These are phyloP conservation scores for Botryotinia convoluta DNA, from an alignment of 2,329 filamentous ascomycete genomes.

Conservation along the genomic window DNA sequence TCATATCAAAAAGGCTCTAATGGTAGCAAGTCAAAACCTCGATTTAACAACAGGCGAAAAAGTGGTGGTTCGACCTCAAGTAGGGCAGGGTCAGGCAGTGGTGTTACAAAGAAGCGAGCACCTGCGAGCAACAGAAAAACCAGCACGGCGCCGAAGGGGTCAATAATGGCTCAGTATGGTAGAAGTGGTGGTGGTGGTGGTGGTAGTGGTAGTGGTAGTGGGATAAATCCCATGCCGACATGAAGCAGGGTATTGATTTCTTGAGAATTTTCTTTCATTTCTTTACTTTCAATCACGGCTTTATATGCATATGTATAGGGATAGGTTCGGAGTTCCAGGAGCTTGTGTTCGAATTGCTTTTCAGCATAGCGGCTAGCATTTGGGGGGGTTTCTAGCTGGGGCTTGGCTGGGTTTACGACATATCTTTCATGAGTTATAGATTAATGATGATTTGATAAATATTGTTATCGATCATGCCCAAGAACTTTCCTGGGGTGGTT, in stretches of 20 bases:
- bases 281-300: not conserved
- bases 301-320: not conserved
- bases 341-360: constrained; percentile 4
- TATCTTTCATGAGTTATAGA: not conserved
- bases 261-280: not conserved
- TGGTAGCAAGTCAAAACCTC: not conserved
- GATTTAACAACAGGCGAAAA: constrained; percentile 7
- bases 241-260: not conserved
- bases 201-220: constrained; percentile 22
- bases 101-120: constrained; percentile 29
- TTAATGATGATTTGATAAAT: not conserved
- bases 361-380: constrained; percentile 2
- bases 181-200: constrained; percentile 11
- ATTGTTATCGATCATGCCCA: not conserved
- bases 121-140: constrained; percentile 23
- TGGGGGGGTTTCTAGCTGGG: not conserved
- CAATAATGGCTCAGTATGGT: constrained; percentile 12
- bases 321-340: constrained; percentile 7
- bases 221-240: constrained; percentile 31
- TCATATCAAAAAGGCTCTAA: not conserved
- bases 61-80: constrained; percentile 6
- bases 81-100: constrained; percentile 18
- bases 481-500: not conserved
- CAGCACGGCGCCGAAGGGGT: constrained; percentile 7
- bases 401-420: not conserved